Base-by-base conservation (phyloP, 371 early-diverging fungal species). In the Lichtheimia ramosa region DNA sequence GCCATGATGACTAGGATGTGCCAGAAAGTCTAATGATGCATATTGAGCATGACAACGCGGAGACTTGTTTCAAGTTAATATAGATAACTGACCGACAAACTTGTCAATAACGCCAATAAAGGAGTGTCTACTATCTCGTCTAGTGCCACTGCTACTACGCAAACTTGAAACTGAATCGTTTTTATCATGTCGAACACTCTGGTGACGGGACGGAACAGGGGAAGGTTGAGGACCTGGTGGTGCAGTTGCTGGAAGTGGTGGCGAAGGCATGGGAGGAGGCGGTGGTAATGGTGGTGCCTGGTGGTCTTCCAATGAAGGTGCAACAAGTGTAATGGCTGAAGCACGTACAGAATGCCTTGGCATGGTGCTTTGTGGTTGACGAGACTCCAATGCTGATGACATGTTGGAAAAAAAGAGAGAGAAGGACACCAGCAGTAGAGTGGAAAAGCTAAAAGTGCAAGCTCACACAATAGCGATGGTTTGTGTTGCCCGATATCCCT, bases 21-120 rank as follows among this genome's bases (percentile, higher is more conserved):
- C 34, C 20, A 53, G 25, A 53, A 53, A 53, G 41, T 53, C 53
- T 53, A 15, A 46, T 6, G n/a, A 10, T 25, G 34, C 8, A 34
- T 34, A n/a, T 34, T 8, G 34, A 34, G 34, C 34, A 34, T 34
- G 10, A 34, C 10, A 10, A 34, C 34, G 34, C 34, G 34, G 34
- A 34, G 34, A 34, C 46, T 51, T 21, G 25, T 40, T 53, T 18
- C 53, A 40, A 18, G 15, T 27, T 53, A 34, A 20, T 51, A 53
- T 0, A 51, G 15, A 51, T n/a, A 14, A 18, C 18, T 60, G 28
- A 48, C 63, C 76, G 43, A 77, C 77, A 56, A 83, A 68, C 62
- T 71, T 76, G 57, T 71, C 78, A 20, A 83, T 66, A 21, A 81
- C 86, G 1, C 83, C 86, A 62, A 81, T 85, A 24, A 85, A 72